These are phyloP conservation scores for Styphnolobium japonicum DNA, from an alignment of 306 rosid species.

Conservation along the genomic window DNA sequence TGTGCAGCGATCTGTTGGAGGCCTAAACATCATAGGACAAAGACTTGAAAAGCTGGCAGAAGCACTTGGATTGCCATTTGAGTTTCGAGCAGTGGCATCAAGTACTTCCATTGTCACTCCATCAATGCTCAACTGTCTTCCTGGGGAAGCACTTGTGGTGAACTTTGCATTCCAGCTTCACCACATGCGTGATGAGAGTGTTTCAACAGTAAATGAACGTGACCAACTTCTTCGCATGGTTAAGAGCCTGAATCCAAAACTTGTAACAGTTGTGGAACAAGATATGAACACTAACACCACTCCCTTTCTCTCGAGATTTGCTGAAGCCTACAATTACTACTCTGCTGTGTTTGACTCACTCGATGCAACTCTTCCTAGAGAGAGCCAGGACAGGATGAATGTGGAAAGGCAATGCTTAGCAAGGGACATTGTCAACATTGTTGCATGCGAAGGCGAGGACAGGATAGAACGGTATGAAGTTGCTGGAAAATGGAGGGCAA, in stretches of 20 bases:
- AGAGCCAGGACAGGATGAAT: constrained; percentile 87
- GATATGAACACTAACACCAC: constrained; percentile 90
- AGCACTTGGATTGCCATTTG: constrained; percentile 59
- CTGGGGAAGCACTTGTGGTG: constrained; percentile 78
- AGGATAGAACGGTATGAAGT: constrained; percentile 89
- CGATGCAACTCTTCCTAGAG: constrained; percentile 88
- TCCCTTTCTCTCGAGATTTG: constrained; percentile 74
- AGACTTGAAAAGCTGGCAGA: constrained; percentile 84
- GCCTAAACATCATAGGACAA: constrained; percentile 72
- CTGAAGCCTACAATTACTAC: constrained; percentile 75
- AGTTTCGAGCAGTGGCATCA: constrained; percentile 73
- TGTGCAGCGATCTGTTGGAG: constrained; percentile 85
- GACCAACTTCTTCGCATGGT: constrained; percentile 91
- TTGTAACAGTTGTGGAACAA: constrained; percentile 93
- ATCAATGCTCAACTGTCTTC: constrained; percentile 67
- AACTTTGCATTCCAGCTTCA: constrained; percentile 94
- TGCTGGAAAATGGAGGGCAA: constrained; percentile 95
- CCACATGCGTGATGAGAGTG: constrained; percentile 94
- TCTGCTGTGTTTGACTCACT: constrained; percentile 86
- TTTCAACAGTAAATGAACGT: constrained; percentile 72
- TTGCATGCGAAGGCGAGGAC: constrained; percentile 93
- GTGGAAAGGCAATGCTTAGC: constrained; percentile 93
- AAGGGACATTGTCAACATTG: constrained; percentile 78
- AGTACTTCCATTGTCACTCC: constrained; percentile 57
- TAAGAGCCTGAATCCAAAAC: constrained; percentile 79